Evolutionary conservation across 2,329 filamentous ascomycete species (phyloP).

Genomic region (Aspergillus viridinutans): DNA sequence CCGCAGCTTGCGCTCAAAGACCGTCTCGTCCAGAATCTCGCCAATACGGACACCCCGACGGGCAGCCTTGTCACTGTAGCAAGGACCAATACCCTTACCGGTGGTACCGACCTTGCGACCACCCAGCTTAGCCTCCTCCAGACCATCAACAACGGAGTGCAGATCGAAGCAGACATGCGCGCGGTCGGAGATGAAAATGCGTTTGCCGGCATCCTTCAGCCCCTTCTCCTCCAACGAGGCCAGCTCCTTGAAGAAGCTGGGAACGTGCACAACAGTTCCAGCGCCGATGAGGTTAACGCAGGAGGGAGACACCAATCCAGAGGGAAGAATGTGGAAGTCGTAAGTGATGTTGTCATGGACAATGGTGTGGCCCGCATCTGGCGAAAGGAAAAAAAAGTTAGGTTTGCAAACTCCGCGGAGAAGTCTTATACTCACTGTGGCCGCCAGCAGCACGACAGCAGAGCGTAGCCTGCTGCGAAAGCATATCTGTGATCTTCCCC

Average conservation of each 20-base stretch:
- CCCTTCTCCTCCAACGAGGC: conserved; percentile 42
- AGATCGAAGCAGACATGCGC: conserved; percentile 45
- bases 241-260: conserved; percentile 47
- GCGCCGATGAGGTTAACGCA: conserved; percentile 47
- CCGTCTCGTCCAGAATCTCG: conserved; percentile 53
- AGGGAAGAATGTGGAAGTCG: conserved; percentile 48
- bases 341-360: conserved; percentile 45
- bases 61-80: conserved; percentile 61
- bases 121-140: conserved; percentile 43
- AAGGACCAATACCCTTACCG: conserved; percentile 52
- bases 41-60: conserved; percentile 56
- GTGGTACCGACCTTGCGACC: conserved; percentile 48
- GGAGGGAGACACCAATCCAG: conserved; percentile 41
- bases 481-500: conserved; percentile 47
- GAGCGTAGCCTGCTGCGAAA: conserved; percentile 42
- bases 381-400: conserved; percentile 1
- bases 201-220: conserved; percentile 35
- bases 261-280: conserved; percentile 46
- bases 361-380: conserved; percentile 46
- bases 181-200: conserved; percentile 45
- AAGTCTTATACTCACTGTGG: conserved; percentile 37
- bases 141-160: conserved; percentile 43
- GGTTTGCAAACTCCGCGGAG: neutral
- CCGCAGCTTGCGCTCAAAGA: conserved; percentile 54
- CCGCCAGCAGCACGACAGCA: conserved; percentile 46